phyloP scores from a whole-genome alignment of 2,329 filamentous ascomycete species.

The Sporothrix luriei region DNA sequence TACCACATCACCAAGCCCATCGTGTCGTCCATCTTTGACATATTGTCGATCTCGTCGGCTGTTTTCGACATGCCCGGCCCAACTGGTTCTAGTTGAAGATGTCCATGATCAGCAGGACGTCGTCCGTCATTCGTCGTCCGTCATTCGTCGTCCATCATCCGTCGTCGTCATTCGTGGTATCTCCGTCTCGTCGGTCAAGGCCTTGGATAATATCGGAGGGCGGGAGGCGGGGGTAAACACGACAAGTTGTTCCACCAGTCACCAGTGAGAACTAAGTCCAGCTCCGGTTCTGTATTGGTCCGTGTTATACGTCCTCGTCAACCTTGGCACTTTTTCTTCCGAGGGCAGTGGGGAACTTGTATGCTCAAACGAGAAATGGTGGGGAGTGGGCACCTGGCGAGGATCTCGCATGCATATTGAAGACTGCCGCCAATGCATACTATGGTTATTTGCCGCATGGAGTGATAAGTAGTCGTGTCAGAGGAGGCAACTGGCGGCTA shows the following conservation, averaged over 20 bases:
- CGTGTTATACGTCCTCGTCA: background rate
- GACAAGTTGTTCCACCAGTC: background rate
- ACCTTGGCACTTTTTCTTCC: constrained; percentile 17
- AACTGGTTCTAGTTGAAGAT: no score
- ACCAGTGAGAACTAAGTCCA: background rate
- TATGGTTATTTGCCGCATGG: no score
- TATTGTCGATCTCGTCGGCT: background rate
- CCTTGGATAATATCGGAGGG: background rate
- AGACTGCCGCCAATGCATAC: no score
- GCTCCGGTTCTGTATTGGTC: background rate
- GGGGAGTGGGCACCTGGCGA: no score
- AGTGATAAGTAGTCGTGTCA: no score
- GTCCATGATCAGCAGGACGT: no score
- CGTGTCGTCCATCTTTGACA: background rate
- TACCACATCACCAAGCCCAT: background rate
- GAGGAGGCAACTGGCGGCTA: no score
- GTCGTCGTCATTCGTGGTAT: background rate
- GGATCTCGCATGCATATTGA: no score
- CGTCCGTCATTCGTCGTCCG: no score
- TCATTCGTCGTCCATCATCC: no score
- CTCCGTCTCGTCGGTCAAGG: constrained; percentile 2
- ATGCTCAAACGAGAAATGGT: background rate
- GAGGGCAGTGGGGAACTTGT: constrained; percentile 10
- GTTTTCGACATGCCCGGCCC: no score
- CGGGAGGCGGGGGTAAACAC: constrained; percentile 1